phyloP scores from a whole-genome alignment of 371 early-diverging fungal genomes.

The Saksenaea oblongispora region DNA sequence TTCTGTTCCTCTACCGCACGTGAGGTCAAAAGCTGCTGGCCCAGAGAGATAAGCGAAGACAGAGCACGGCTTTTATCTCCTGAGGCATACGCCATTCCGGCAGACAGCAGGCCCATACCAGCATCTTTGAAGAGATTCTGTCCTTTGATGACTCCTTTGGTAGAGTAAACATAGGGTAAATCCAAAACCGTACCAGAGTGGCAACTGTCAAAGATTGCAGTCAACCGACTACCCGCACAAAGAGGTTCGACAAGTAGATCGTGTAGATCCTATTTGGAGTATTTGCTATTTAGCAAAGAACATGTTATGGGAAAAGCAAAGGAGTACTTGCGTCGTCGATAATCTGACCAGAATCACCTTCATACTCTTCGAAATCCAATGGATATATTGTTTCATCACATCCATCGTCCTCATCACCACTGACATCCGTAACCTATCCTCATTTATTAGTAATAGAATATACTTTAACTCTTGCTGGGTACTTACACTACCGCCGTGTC shows the following conservation, averaged over 20 bases:
- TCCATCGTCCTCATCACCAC: slow-evolving; percentile 3
- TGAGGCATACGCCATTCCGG: slow-evolving; percentile 52
- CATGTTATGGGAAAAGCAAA: too few relatives aligned
- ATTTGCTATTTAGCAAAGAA: slow-evolving; percentile 13
- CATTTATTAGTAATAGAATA: too few relatives aligned
- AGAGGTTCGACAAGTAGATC: slow-evolving; percentile 76
- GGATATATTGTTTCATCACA: slow-evolving; percentile 60
- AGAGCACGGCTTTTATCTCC: slow-evolving; percentile 43
- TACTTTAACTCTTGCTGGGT: neutral
- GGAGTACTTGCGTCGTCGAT: slow-evolving; percentile 68
- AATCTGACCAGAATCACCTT: slow-evolving; percentile 69
- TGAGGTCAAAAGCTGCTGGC: slow-evolving; percentile 37
- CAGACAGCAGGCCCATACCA: slow-evolving; percentile 36
- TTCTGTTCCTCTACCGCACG: slow-evolving; percentile 36
- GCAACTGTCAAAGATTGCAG: slow-evolving; percentile 82
- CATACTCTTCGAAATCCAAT: slow-evolving; percentile 66
- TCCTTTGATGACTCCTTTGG: slow-evolving; percentile 63
- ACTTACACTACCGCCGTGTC: slow-evolving; percentile 77
- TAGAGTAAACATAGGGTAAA: slow-evolving; percentile 78
- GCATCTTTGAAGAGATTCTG: slow-evolving; percentile 44
- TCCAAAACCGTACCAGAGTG: slow-evolving; percentile 84
- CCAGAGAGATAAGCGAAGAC: slow-evolving; percentile 40
- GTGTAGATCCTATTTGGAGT: slow-evolving; percentile 65
- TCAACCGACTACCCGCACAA: slow-evolving; percentile 81
- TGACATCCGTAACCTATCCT: neutral